Evolutionary conservation across 148 eudicot species (phyloP).

Genomic region (Rhododendron simsii): DNA sequence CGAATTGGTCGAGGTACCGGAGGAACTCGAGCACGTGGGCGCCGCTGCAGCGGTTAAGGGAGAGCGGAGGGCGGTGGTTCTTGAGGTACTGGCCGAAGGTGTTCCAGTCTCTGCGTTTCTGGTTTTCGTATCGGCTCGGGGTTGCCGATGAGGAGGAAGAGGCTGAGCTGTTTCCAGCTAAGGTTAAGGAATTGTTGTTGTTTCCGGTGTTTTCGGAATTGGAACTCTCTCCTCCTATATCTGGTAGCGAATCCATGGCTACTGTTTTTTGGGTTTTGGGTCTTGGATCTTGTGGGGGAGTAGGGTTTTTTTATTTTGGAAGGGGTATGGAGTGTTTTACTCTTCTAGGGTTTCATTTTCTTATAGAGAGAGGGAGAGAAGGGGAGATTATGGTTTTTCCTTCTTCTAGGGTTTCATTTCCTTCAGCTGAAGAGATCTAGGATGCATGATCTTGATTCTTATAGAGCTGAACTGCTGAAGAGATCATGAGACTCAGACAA

Average conservation of each 20-base stretch:
- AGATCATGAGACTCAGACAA: not conserved
- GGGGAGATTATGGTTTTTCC: not conserved
- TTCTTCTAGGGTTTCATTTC: not conserved
- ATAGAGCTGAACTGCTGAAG: not conserved
- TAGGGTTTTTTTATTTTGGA: not conserved
- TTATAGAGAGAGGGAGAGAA: not conserved
- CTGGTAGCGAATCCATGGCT: constrained; percentile 18
- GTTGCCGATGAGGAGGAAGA: constrained; percentile 18
- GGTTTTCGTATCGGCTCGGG: constrained; percentile 75
- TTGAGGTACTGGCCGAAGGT: constrained; percentile 70
- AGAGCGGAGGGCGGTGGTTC: constrained; percentile 72
- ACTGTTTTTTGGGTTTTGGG: not conserved
- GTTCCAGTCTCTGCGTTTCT: constrained; percentile 80
- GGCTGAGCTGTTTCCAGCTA: not conserved
- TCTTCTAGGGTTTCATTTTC: constrained; percentile 12
- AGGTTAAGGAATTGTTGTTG: not conserved
- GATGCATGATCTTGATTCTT: not conserved
- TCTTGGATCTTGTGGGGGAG: not conserved
- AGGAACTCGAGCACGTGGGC: constrained; percentile 79
- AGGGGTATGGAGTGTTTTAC: not conserved
- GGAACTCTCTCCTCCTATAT: constrained; percentile 15
- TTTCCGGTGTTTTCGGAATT: constrained; percentile 8
- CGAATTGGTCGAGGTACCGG: constrained; percentile 58
- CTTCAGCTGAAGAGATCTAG: not conserved
- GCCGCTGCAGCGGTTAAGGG: constrained; percentile 62